A percentile compares a stretch with the other conserved stretches of the same genome.
Evolutionary conservation across 2,329 filamentous ascomycete genomes (phyloP).

Genomic region (Ceratocystiopsis sp.): DNA sequence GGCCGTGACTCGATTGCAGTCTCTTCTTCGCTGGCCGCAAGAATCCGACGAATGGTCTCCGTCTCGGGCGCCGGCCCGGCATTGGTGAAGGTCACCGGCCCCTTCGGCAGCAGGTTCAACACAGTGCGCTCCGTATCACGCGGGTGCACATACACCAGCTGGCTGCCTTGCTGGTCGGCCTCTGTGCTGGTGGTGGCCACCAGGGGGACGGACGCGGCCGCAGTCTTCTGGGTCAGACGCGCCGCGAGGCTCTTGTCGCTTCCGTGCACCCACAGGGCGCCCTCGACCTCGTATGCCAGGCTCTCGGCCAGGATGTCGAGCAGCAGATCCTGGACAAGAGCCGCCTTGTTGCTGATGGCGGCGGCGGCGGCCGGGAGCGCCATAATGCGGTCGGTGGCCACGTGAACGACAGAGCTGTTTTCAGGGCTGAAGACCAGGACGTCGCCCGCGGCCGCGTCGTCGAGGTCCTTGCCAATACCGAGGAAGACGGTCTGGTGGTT

Average conservation of each 20-base stretch:
- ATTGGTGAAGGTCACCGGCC: constrained; percentile 1
- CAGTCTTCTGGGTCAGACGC: neutral
- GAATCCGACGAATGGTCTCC: constrained; percentile 2
- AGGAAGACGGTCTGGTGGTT: constrained; percentile 2
- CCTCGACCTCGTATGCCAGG: constrained; percentile 1
- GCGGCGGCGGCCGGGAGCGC: neutral
- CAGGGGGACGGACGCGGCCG: neutral
- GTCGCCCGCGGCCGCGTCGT: neutral
- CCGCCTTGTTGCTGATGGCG: neutral
- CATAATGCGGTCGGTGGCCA: neutral
- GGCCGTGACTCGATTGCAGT: neutral
- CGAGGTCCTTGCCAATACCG: neutral
- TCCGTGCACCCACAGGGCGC: constrained; percentile 4
- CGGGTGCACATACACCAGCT: neutral
- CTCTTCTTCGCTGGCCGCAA: neutral
- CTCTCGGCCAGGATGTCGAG: constrained; percentile 2
- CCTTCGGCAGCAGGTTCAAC: constrained; percentile 2
- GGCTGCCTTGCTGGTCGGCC: neutral
- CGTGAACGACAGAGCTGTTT: constrained; percentile 1
- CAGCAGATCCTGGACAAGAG: constrained; percentile 1
- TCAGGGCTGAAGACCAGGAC: constrained; percentile 1
- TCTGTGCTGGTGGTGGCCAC: neutral
- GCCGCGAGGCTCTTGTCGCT: constrained; percentile 1
- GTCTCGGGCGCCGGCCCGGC: neutral
- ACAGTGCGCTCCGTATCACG: constrained; percentile 4